Evolutionary conservation across 805 yeast genomes (phyloP), one percentile per base, ranked within the genome.

Genomic region (Ogataea trehaloabstinens): DNA sequence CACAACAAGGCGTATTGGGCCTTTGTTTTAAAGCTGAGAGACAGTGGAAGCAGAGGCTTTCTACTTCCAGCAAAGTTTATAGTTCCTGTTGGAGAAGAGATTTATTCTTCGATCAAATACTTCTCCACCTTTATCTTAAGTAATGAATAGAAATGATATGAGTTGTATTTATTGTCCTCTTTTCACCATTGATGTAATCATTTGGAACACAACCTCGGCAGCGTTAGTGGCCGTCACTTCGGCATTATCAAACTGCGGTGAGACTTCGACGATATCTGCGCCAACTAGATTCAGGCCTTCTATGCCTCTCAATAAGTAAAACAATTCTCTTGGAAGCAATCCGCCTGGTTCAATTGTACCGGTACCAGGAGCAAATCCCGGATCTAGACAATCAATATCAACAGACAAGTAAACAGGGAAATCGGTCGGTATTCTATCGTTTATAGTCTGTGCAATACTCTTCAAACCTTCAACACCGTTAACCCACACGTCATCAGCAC

Each of bases 1-100:
- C 88, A 85, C 60, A 76, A 80, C 53, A 74, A 80, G 42, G 93
- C 93, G 0, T 76, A 70, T 51, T 85, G 90, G 89, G 95, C 95
- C 1, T 82, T 81, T 61, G 95, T 85, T 53, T 64, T 88, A 41
- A 85, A 87, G 61, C 66, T 88, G 39, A 71, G 95, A 53, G 95
- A 87, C 55, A 75, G 83, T 15, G 95, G 95, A 0, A 72, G 77
- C 34, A 90, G 84, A 53, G 96, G 96, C 1, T 88, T 86, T 55
- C 68, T 88, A 47, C 66, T 87, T 29, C 95, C 96, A 5, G 52
- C 80, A 1, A 75, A 74, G 50, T 76, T 67, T 54, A 87, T 88
- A 40, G 66, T 56, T 18, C 91, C 95, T 1, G 95, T 85, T 6
- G 95, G 95, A 1, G 65, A 68, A 38, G 95, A 88, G 59, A 72